Percentiles rank a stretch among this genome's conserved stretches.
Evolutionary conservation across 371 early-diverging fungal species (phyloP).

Genomic region (Apophysomyces elegans): DNA sequence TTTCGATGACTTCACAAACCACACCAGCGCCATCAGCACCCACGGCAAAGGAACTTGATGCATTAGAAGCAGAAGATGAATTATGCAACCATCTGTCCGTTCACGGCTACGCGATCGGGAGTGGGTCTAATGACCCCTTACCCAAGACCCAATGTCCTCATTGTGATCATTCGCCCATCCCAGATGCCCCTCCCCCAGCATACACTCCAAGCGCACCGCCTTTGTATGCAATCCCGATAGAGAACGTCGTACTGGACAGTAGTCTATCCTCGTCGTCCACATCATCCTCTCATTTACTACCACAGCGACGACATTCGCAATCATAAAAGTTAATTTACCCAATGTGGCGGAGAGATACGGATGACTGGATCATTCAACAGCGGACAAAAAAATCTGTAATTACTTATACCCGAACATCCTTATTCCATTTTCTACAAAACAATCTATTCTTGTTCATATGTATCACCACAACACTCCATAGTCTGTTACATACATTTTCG

Average conservation of each 20-base stretch:
- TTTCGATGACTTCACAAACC: slow-evolving; percentile 13
- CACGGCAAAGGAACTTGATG: slow-evolving; percentile 24
- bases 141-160: slow-evolving; percentile 11
- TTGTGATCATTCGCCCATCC: slow-evolving; percentile 9
- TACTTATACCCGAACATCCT: neutral
- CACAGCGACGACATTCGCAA: slow-evolving; percentile 4
- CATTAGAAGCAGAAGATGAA: slow-evolving; percentile 1
- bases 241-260: slow-evolving; percentile 5
- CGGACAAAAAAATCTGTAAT: slow-evolving; percentile 5
- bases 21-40: slow-evolving; percentile 27
- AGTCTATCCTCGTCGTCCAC: slow-evolving; percentile 11
- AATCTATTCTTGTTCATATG: slow-evolving; percentile 1
- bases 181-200: slow-evolving; percentile 28
- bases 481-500: neutral
- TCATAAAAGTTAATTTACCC: slow-evolving; percentile 7
- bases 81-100: slow-evolving; percentile 8
- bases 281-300: slow-evolving; percentile 13
- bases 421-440: neutral
- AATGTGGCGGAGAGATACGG: slow-evolving; percentile 11
- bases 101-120: slow-evolving; percentile 10
- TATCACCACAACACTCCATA: slow-evolving; percentile 1
- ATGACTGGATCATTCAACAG: slow-evolving; percentile 15
- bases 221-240: slow-evolving; percentile 15
- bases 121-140: slow-evolving; percentile 6
- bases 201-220: slow-evolving; percentile 27